A percentile compares a stretch with the other conserved stretches of the same genome.
Conservation (phyloP, 2,329 filamentous ascomycete genomes). For the Westerdykella aurantiaca region DNA sequence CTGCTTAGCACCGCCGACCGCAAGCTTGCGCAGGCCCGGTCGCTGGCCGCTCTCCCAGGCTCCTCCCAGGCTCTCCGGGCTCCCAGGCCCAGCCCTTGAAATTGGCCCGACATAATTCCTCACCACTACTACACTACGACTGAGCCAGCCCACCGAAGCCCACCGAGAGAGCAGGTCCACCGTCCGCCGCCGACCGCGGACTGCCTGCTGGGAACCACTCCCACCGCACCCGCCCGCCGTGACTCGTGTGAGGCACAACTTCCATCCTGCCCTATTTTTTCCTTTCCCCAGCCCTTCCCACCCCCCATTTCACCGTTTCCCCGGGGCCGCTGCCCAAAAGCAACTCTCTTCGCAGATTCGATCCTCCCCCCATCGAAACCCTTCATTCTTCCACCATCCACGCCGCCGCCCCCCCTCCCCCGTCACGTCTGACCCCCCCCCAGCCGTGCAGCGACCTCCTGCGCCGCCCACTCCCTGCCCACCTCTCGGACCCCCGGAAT, state of each 20-base stretch:
- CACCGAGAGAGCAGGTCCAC: too few species aligned
- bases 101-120: slow-evolving; percentile 10
- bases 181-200: slow-evolving; percentile 10
- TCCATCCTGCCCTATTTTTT: background rate
- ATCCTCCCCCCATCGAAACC: background rate
- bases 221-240: slow-evolving; percentile 2
- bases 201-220: too few species aligned
- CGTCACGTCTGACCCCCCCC: slow-evolving; percentile 2
- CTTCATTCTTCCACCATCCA: background rate
- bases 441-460: background rate
- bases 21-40: background rate
- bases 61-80: slow-evolving; percentile 1
- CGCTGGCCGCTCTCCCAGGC: too few species aligned
- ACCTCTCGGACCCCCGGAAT: slow-evolving; percentile 9
- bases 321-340: too few species aligned
- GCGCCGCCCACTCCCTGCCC: background rate
- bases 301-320: too few species aligned
- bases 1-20: slow-evolving; percentile 1
- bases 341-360: background rate
- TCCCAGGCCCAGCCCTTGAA: slow-evolving; percentile 10
- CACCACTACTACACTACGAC: background rate
- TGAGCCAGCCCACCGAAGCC: too few species aligned
- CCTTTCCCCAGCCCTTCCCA: background rate
- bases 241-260: background rate
- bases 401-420: too few species aligned